phyloP scores from a whole-genome alignment of 2,329 filamentous ascomycete species.

The Pseudonectria foliicola region DNA sequence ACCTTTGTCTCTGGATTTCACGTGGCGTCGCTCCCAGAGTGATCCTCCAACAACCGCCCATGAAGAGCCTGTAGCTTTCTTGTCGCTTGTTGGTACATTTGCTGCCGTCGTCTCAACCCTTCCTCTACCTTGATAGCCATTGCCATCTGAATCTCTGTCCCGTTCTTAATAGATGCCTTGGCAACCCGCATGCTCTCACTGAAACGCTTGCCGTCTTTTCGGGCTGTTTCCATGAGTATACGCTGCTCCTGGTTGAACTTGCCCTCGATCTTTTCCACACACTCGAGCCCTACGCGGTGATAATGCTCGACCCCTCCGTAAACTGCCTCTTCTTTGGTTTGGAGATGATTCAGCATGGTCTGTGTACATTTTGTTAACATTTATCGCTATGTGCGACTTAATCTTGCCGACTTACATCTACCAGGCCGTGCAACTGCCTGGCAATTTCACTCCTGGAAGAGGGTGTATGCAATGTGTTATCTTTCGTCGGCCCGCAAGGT shows the following conservation, averaged over 20 bases:
- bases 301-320: conserved; percentile 16
- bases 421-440: conserved; percentile 14
- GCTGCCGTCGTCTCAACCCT: conserved; percentile 6
- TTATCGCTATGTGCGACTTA: conserved; percentile 7
- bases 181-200: conserved; percentile 3
- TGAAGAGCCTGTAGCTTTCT: conserved; percentile 17
- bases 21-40: too few species aligned
- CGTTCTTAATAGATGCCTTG: conserved; percentile 6
- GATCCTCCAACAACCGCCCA: conserved; percentile 9
- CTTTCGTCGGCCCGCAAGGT: too few species aligned
- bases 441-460: conserved; percentile 3
- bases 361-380: conserved; percentile 1
- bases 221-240: conserved; percentile 9
- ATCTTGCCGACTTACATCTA: conserved; percentile 17
- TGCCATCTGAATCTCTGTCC: conserved; percentile 3
- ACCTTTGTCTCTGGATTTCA: too few species aligned
- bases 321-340: conserved; percentile 14
- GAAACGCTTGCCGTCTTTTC: conserved; percentile 15
- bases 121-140: conserved; percentile 8
- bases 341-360: conserved; percentile 18
- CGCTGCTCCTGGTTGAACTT: conserved; percentile 15
- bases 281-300: conserved; percentile 11
- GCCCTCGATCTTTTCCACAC: conserved; percentile 15
- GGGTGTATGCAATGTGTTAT: too few species aligned
- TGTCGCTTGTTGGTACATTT: conserved; percentile 12